Evolutionary conservation across 208 protist genomes (phyloP).

Genomic region (Herpetomonas samuelpessoai): DNA sequence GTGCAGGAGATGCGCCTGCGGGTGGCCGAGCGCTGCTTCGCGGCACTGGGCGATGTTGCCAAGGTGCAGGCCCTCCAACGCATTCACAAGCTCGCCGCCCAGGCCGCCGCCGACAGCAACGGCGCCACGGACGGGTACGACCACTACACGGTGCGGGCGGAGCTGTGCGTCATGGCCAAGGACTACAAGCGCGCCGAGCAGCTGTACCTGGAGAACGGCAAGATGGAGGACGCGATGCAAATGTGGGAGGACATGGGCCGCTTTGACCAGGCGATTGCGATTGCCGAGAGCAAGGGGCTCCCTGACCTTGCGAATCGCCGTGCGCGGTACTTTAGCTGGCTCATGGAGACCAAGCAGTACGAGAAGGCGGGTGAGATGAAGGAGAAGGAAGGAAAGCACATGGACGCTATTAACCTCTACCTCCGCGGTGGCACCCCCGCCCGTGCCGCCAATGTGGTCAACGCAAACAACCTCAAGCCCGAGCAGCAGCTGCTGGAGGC

Average conservation of each 20-base stretch:
- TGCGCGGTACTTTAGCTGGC: constrained; percentile 92
- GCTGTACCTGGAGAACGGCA: constrained; percentile 94
- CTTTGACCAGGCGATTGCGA: constrained; percentile 90
- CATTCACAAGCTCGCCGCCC: constrained; percentile 82
- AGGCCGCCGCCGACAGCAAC: constrained; percentile 49
- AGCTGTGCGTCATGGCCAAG: constrained; percentile 88
- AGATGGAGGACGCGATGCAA: constrained; percentile 91
- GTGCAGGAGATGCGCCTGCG: constrained; percentile 86
- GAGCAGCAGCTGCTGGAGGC: constrained; percentile 93
- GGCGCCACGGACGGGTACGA: constrained; percentile 80
- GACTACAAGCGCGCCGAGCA: constrained; percentile 93
- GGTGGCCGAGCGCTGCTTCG: constrained; percentile 95
- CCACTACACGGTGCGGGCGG: constrained; percentile 88
- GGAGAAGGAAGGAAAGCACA: constrained; percentile 93
- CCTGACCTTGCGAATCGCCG: constrained; percentile 85
- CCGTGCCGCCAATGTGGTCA: constrained; percentile 91
- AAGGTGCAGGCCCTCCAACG: constrained; percentile 91
- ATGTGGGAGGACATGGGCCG: constrained; percentile 96
- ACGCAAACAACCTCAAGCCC: constrained; percentile 71
- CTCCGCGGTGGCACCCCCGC: constrained; percentile 93
- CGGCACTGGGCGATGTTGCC: constrained; percentile 93
- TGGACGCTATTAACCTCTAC: constrained; percentile 96
- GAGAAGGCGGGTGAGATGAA: constrained; percentile 94
- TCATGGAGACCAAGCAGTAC: constrained; percentile 95
- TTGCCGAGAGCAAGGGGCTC: constrained; percentile 84